Percentiles rank a stretch among this genome's conserved stretches.
Evolutionary conservation across 208 protist genomes (phyloP).

Genomic region (Wallacemonas sp.): DNA sequence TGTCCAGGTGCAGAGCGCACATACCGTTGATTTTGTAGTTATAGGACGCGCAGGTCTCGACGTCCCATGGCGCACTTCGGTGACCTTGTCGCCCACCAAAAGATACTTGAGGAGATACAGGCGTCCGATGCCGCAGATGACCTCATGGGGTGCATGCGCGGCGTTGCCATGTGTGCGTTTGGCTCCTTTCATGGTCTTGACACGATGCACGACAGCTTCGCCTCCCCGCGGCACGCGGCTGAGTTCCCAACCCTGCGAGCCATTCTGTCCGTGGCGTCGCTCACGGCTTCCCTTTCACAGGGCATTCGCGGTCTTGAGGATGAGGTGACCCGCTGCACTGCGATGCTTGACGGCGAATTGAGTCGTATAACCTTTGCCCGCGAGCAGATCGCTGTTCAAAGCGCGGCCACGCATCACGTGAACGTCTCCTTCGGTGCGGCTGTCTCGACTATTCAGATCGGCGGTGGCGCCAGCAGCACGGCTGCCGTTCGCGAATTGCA

Average conservation of each 20-base stretch:
- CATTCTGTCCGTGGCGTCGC: slow-evolving; percentile 1
- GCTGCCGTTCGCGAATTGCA: neutral
- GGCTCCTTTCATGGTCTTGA: slow-evolving; percentile 12
- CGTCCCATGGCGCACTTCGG: slow-evolving; percentile 47
- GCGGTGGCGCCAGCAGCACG: neutral
- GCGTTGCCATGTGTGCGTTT: slow-evolving; percentile 14
- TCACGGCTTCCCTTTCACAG: slow-evolving; percentile 7
- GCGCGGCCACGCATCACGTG: neutral
- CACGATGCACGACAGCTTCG: neutral
- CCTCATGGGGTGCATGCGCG: slow-evolving; percentile 18
- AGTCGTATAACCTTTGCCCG: slow-evolving; percentile 6
- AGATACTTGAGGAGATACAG: slow-evolving; percentile 29
- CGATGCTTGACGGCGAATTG: slow-evolving; percentile 6
- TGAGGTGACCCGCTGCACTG: slow-evolving; percentile 11
- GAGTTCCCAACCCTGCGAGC: neutral
- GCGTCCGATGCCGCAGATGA: slow-evolving; percentile 7
- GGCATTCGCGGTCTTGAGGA: neutral
- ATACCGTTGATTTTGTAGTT: slow-evolving; percentile 1
- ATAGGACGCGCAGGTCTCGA: too few relatives aligned
- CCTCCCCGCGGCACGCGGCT: neutral
- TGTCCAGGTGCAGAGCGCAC: too few relatives aligned
- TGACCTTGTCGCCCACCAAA: slow-evolving; percentile 36
- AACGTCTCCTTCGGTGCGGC: neutral
- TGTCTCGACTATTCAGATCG: slow-evolving; percentile 9
- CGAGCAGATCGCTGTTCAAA: neutral